phyloP scores from a whole-genome alignment of 306 rosid genomes.

The Inga oerstediana region DNA sequence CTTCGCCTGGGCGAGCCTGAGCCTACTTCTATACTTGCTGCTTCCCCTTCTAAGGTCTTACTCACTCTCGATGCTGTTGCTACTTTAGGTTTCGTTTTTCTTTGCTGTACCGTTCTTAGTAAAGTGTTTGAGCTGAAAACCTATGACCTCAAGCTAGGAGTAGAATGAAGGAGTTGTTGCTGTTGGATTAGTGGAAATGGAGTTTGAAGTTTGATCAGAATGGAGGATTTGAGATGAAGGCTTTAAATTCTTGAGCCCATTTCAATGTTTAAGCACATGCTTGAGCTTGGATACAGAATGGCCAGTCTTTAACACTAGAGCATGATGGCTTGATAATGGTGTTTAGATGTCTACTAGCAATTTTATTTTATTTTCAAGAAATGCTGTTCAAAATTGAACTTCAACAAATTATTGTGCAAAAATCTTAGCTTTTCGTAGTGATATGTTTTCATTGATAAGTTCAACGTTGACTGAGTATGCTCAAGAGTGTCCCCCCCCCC shows the following conservation, averaged over 20 bases:
- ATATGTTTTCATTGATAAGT: background rate
- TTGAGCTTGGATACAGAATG: background rate
- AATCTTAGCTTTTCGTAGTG: background rate
- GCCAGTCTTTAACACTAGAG: background rate
- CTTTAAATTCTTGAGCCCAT: background rate
- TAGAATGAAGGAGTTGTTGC: background rate
- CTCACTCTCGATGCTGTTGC: slow-evolving; percentile 8
- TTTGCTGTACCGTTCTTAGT: background rate
- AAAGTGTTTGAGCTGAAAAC: background rate
- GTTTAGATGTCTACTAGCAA: background rate
- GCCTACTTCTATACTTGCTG: slow-evolving; percentile 73
- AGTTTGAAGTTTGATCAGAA: background rate
- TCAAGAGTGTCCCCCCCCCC: background rate
- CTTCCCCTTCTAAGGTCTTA: slow-evolving; percentile 78
- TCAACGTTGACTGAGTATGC: background rate
- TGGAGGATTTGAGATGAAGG: background rate
- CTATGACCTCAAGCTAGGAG: background rate
- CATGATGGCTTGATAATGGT: too few relatives aligned
- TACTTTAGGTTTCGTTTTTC: background rate
- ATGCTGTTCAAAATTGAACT: background rate
- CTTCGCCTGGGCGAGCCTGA: slow-evolving; percentile 90
- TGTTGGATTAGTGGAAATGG: background rate
- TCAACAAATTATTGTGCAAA: background rate
- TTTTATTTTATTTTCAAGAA: background rate
- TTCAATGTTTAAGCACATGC: background rate